These are phyloP conservation scores for Candida odintsovae DNA, from an alignment of 805 yeast species.

Conservation along the genomic window DNA sequence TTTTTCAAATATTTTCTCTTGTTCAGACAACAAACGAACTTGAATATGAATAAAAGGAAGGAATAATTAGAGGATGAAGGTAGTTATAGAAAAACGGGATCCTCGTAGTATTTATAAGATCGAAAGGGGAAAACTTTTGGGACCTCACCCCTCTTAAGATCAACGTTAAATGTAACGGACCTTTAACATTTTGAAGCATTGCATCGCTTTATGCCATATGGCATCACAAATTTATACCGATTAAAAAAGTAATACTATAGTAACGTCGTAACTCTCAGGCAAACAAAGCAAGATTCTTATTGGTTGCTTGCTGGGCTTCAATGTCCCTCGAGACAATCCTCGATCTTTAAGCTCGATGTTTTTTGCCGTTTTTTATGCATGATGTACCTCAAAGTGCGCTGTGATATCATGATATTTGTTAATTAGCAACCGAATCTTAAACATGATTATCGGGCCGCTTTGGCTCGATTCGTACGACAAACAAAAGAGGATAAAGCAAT, in stretches of 20 bases:
- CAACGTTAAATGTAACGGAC: no score
- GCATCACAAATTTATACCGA: neutral
- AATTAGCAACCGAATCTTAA: neutral
- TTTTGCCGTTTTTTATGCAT: neutral
- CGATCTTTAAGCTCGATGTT: no score
- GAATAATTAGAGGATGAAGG: no score
- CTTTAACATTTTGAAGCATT: neutral
- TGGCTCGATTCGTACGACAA: no score
- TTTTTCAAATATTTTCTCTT: no score
- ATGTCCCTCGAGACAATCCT: no score
- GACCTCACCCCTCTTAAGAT: no score
- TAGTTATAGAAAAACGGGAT: neutral
- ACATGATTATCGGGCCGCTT: no score
- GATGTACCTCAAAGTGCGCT: neutral
- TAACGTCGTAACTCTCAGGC: neutral
- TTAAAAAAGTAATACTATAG: neutral
- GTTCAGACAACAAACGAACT: neutral
- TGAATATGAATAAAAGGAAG: no score
- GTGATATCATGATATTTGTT: neutral
- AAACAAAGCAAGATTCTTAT: neutral
- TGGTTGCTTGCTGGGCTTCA: no score
- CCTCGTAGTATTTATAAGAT: neutral
- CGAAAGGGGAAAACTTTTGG: no score
- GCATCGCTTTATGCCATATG: neutral
- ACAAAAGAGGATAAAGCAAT: no score